A percentile compares a stretch with the other conserved stretches of the same genome.
Conservation (phyloP, 495 filamentous ascomycete genomes). For the Talaromyces trachyspermus region DNA sequence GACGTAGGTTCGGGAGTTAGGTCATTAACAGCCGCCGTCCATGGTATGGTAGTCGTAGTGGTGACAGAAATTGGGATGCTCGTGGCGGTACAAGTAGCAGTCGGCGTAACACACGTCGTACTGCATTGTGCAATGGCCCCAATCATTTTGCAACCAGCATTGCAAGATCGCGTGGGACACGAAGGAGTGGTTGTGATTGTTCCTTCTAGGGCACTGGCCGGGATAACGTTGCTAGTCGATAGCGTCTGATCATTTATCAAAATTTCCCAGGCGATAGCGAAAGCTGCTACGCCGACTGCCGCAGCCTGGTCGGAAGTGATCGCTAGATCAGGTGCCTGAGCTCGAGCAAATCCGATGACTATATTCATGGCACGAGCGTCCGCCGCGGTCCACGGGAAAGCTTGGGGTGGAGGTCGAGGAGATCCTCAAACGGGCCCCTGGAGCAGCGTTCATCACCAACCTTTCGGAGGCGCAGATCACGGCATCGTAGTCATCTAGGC, state of each 20-base stretch:
- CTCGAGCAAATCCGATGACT: background rate
- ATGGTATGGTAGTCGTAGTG: constrained; percentile 1
- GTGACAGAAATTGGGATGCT: background rate
- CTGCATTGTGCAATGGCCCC: background rate
- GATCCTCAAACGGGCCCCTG: background rate
- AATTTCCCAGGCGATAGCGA: background rate
- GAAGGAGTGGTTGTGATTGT: constrained; percentile 24
- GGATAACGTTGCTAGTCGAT: background rate
- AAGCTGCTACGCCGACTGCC: background rate
- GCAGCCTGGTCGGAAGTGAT: background rate
- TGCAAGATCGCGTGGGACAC: background rate
- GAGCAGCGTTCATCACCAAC: background rate
- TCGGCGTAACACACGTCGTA: background rate
- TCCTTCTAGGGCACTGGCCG: constrained; percentile 30
- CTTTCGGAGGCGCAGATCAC: background rate
- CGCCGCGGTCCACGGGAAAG: background rate
- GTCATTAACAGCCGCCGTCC: background rate
- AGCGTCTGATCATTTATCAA: background rate
- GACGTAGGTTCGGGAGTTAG: too few species aligned
- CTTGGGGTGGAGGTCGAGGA: background rate
- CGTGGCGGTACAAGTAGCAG: background rate
- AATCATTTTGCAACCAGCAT: background rate
- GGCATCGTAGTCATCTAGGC: background rate
- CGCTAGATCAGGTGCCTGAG: background rate
- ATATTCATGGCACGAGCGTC: background rate